A percentile compares a stretch with the other conserved stretches of the same genome.
Conservation (phyloP, 106 monocot species). For the Dactylorhiza incarnata region DNA sequence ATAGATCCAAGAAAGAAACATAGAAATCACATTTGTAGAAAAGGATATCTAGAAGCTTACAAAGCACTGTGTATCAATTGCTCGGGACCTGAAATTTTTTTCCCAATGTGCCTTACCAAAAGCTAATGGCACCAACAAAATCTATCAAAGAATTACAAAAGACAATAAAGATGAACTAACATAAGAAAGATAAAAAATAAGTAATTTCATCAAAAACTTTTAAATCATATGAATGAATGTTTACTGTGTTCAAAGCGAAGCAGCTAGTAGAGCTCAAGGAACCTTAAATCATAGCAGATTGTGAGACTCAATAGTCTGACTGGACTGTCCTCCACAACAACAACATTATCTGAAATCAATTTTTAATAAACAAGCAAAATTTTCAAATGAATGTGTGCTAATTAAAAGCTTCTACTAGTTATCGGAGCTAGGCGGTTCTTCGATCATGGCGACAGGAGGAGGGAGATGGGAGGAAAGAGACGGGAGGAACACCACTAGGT, state of each 20-base stretch:
- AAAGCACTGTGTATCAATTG: slow-evolving; percentile 95
- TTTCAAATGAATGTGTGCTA: neutral
- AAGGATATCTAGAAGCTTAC: slow-evolving; percentile 17
- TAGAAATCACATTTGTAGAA: neutral
- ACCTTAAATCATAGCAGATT: slow-evolving; percentile 93
- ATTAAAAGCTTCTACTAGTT: no score
- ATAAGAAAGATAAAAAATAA: neutral
- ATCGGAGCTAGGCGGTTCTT: no score
- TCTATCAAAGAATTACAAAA: slow-evolving; percentile 26
- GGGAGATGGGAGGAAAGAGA: no score
- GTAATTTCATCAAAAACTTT: neutral
- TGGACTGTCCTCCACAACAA: slow-evolving; percentile 77
- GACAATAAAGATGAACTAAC: neutral
- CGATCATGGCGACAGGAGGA: no score
- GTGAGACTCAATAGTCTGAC: slow-evolving; percentile 68
- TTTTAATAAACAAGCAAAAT: neutral
- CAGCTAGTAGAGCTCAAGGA: slow-evolving; percentile 80
- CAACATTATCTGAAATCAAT: slow-evolving; percentile 27
- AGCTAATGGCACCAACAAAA: slow-evolving; percentile 87
- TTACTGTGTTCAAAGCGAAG: slow-evolving; percentile 71
- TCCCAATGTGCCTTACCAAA: slow-evolving; percentile 98
- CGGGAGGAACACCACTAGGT: no score
- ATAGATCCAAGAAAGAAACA: slow-evolving; percentile 11
- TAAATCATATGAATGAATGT: slow-evolving; percentile 29
- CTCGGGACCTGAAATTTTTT: slow-evolving; percentile 81